These are phyloP conservation scores for Floccularia luteovirens DNA, from an alignment of 768 basidiomycete species.

Conservation along the genomic window DNA sequence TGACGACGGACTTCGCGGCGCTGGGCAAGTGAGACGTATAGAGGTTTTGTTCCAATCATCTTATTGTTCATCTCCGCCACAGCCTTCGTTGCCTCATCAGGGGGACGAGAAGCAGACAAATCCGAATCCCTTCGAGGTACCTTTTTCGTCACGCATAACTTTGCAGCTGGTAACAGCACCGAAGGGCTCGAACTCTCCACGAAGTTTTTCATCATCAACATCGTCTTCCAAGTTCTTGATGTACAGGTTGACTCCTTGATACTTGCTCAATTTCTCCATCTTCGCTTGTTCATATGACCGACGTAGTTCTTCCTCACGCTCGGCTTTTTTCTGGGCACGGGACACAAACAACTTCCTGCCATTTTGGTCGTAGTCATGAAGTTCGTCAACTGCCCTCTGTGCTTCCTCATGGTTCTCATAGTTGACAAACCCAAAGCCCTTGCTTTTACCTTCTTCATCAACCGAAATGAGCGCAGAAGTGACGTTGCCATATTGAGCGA, in stretches of 20 bases:
- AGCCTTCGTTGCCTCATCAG: slow-evolving; percentile 98
- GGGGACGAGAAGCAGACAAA: slow-evolving; percentile 98
- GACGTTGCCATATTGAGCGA: slow-evolving; percentile 69
- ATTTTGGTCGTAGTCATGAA: slow-evolving; percentile 79
- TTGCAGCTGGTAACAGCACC: slow-evolving; percentile 98
- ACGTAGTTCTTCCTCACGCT: slow-evolving; percentile 95
- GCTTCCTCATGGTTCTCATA: slow-evolving; percentile 91
- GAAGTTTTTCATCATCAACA: slow-evolving; percentile 94
- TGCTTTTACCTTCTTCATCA: slow-evolving; percentile 89
- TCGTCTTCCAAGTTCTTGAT: slow-evolving; percentile 99
- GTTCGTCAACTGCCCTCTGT: slow-evolving; percentile 77
- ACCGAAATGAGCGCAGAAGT: slow-evolving; percentile 83
- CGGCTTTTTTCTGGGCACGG: slow-evolving; percentile 96
- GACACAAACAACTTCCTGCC: slow-evolving; percentile 92
- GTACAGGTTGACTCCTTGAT: slow-evolving; percentile 98
- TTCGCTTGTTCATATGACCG: slow-evolving; percentile 91
- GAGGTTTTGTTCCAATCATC: slow-evolving; percentile 97
- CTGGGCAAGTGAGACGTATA: slow-evolving; percentile 98
- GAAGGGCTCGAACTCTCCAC: slow-evolving; percentile 93
- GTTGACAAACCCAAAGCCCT: slow-evolving; percentile 98
- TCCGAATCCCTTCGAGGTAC: slow-evolving; percentile 91
- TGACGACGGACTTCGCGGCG: slow-evolving; percentile 97
- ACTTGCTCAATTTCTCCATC: slow-evolving; percentile 97
- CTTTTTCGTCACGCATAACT: slow-evolving; percentile 98
- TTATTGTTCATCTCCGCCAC: slow-evolving; percentile 99